A percentile compares a stretch with the other conserved stretches of the same genome.
Evolutionary conservation across 2,329 filamentous ascomycete species (phyloP).

Genomic region (Botrytis fabae): DNA sequence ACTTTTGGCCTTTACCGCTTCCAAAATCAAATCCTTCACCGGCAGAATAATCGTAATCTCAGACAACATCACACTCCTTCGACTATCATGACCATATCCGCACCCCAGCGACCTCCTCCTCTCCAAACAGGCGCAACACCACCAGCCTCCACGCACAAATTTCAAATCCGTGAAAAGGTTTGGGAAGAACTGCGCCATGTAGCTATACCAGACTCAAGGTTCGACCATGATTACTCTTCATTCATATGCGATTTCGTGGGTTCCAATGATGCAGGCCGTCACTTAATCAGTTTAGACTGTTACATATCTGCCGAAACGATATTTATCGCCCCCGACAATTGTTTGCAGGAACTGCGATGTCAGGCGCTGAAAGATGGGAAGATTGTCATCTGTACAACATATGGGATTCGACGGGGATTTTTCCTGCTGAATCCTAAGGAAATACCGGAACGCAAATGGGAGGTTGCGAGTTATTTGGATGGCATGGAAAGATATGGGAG

Average conservation of each 20-base stretch:
- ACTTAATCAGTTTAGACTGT: slow-evolving; percentile 39
- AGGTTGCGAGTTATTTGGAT: slow-evolving; percentile 45
- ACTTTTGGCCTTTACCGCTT: slow-evolving; percentile 6
- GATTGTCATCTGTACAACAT: slow-evolving; percentile 45
- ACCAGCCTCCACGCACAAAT: slow-evolving; percentile 20
- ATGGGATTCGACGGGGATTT: slow-evolving; percentile 46
- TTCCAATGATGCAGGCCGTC: slow-evolving; percentile 41
- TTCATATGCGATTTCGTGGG: slow-evolving; percentile 47
- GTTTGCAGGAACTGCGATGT: slow-evolving; percentile 45
- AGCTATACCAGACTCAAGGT: slow-evolving; percentile 47
- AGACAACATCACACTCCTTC: neutral
- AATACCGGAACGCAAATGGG: slow-evolving; percentile 38
- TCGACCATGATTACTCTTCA: slow-evolving; percentile 46
- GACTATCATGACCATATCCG: slow-evolving; percentile 14
- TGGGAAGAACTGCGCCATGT: slow-evolving; percentile 43
- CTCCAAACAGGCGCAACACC: slow-evolving; percentile 7
- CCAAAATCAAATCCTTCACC: neutral
- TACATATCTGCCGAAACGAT: slow-evolving; percentile 41
- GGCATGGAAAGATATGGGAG: slow-evolving; percentile 47
- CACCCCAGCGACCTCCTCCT: slow-evolving; percentile 5
- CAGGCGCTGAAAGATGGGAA: slow-evolving; percentile 46
- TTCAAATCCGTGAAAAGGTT: slow-evolving; percentile 32
- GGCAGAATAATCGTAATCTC: slow-evolving; percentile 8
- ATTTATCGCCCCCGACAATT: slow-evolving; percentile 48
- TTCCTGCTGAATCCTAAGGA: slow-evolving; percentile 44